Evolutionary conservation across 176 grass and related monocot species (phyloP), one percentile per base, ranked within the genome.

Genomic region (Eragrostis nindensis): DNA sequence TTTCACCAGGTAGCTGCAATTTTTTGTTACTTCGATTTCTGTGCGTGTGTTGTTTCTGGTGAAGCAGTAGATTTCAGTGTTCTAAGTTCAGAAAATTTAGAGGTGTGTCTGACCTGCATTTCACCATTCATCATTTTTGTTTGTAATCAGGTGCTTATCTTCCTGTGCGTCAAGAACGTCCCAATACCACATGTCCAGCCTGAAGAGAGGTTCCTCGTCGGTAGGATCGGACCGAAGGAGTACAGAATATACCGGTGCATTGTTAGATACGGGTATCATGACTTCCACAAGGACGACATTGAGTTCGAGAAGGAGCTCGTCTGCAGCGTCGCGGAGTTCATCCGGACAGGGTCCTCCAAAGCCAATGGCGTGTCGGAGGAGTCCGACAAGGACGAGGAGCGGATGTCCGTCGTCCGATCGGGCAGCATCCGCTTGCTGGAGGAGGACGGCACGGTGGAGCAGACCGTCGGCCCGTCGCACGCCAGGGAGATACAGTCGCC

Each of bases 271-370:
- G 92, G 96, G 5, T 99, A 99, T 82, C 92, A 89, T 26, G 96
- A 99, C 69, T 87, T 93, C 71, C 96, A 85, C 84, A 95, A 91
- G 82, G 96, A 99, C 27, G 92, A 99, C 68, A 66, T 91, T 24
- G 92, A 99, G 79, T 95, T 99, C 54, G 96, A 99, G 83, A 93
- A 88, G 86, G 96, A 99, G 82, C 78, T 99, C 0, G 80, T 91
- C 43, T 99, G 88, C 88, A 99, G 96, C 88, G 64, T 99, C 5
- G 96, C 92, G 0, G 96, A 95, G 87, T 99, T 95, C 86, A 99
- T 99, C 84, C 88, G 90, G 2, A 84, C 90, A 3, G 90, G 76
- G 17, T 25, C 46, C 3, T 74, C 87, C 66, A 77, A 80, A 43
- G n/a, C 62, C 59, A 92, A 77, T 13, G 83, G 80, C 53, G 10